Conservation (phyloP, 2,329 filamentous ascomycete genomes). For the Fusarium fracticaudum region DNA sequence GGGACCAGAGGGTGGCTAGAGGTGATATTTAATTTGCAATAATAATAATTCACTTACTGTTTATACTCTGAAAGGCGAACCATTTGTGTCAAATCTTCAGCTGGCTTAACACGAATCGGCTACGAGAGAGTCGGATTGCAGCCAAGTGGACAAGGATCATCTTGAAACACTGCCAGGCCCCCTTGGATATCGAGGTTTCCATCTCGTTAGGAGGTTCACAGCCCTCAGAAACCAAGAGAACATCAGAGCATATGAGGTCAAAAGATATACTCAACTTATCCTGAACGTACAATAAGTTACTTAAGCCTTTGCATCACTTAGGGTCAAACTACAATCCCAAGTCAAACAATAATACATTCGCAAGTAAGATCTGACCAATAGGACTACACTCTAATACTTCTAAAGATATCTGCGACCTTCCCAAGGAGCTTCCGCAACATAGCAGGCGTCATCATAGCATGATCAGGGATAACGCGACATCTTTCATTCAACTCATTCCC, state of each 20-base stretch:
- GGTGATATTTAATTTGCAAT: background rate
- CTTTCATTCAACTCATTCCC: background rate
- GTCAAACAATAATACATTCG: fast-evolving
- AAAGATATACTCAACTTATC: background rate
- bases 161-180: too few species aligned
- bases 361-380: background rate
- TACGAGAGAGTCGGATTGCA: background rate
- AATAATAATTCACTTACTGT: too few species aligned
- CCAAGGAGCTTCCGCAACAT: background rate
- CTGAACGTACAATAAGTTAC: too few species aligned
- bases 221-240: too few species aligned
- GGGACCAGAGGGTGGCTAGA: fast-evolving
- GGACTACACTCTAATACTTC: background rate
- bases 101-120: background rate
- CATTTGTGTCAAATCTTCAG: fast-evolving
- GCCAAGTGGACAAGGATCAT: background rate
- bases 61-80: fast-evolving
- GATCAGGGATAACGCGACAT: background rate
- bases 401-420: background rate
- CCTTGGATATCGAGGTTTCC: too few species aligned
- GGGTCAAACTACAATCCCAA: background rate
- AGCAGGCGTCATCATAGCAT: background rate
- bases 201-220: too few species aligned
- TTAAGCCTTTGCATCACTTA: too few species aligned
- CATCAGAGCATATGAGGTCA: too few species aligned